Evolutionary conservation across 106 monocot species (phyloP), one percentile per base, ranked within the genome.

Genomic region (Platanthera guangdongensis): DNA sequence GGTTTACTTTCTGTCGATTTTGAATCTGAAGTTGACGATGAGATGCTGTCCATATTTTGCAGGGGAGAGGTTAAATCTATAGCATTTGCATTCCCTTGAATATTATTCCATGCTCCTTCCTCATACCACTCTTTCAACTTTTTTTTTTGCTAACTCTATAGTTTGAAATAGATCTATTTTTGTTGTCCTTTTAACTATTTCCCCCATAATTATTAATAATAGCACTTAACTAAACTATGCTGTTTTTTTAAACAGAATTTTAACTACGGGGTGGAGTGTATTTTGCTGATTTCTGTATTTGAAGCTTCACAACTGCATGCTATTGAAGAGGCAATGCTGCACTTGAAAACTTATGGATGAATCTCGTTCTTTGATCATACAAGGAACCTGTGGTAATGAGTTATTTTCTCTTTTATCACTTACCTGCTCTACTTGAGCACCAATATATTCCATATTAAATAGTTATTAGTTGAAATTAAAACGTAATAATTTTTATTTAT

Each of bases 1-100:
- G 95, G 83, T 16, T 86, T 81, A 47, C 59, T 89, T 64, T 93
- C 84, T 62, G 85, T 93, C 74, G 90, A 88, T 81, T 96, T 86
- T 84, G 93, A 90, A 77, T 93, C 95, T 39, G 90, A 96, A 84
- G 95, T 96, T 73, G 93, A 96, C 54, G 93, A 96, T 84, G 95
- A 96, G 79, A 96, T 96, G 54, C 73, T 96, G 57, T 84, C 88
- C 54, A 85, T 96, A 75, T 96, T 96, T 68, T 88, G 93, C n/a
- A 84, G 90, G 78, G 95, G 95, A 86, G 95, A 96, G 95, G 95
- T 93, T 75, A 79, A 70, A 45, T 76, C 5, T 22, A 72, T 22
- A 28, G 10, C 28, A 18, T 7, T 73, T 82, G 49, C 45, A 21
- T 15, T 67, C 52, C 46, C 47, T 68, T 63, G 11, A 2, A 39